Evolutionary conservation across 2,329 filamentous ascomycete species (phyloP), one percentile per base, ranked within the genome.

Genomic region (Atkinsonella hypoxylon): DNA sequence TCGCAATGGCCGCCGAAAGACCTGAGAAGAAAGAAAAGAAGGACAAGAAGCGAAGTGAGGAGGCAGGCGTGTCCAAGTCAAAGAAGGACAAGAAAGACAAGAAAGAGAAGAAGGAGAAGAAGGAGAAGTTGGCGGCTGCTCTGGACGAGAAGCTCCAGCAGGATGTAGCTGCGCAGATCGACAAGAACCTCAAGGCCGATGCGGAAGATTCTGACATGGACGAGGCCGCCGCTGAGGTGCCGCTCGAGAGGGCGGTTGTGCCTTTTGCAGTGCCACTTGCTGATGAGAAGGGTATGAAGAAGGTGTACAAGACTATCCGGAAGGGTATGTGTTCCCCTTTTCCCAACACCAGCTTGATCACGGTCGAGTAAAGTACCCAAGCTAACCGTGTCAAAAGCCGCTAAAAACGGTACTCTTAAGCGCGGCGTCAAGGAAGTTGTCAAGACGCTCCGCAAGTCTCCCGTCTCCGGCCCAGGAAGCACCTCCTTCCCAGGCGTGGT

Each of bases 401-500:
- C 93, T 62, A 95, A 95, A 73, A 82, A 89, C 73, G 94, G 94
- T 74, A 87, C 88, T 53, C 86, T 98, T 65, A 95, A 95, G 76
- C 90, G 93, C 65, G 93, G 93, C 65, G 93, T 98, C 58, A 98
- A 98, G 73, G 93, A 98, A 74, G 91, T 95, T 65, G 90, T 97
- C 74, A 98, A 98, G 76, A 86, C 90, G 34, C 87, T 98, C 61
- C 89, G 93, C 75, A 97, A 97, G 75, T 91, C 89, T 13, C 78
- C 87, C 52, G 70, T 81, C 59, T 79, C 82, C 51, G 79, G 81
- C n/a, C 78, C 81, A 54, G 77, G 80, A 57, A 74, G 79, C 64
- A 74, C 78, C 48, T 68, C 78, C 49, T 75, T 82, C 62, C 83
- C 87, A 43, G 78, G 82, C 58, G 78, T 98, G 58, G 89, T 96